phyloP scores from a whole-genome alignment of 2,329 filamentous ascomycete genomes.

The Penicillium janthinellum region DNA sequence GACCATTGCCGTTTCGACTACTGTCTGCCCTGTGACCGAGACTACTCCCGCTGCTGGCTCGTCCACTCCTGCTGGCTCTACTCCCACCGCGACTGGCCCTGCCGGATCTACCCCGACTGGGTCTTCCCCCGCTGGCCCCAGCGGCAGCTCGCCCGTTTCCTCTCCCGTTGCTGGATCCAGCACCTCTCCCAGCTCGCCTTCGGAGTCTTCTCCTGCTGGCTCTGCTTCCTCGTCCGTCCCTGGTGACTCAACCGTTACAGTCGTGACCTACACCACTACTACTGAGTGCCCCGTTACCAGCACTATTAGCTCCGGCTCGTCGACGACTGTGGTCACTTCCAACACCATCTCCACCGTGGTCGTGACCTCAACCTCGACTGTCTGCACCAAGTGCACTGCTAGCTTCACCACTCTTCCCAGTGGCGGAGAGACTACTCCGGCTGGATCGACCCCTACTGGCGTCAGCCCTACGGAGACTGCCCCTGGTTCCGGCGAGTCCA shows the following conservation, averaged over 20 bases:
- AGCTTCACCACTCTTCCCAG: constrained; percentile 5
- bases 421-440: constrained; percentile 10
- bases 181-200: neutral
- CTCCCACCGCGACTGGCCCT: neutral
- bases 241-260: constrained; percentile 26
- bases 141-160: constrained; percentile 6
- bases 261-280: constrained; percentile 34
- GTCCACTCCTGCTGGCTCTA: constrained; percentile 5
- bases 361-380: constrained; percentile 18
- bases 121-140: constrained; percentile 7
- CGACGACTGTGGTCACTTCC: constrained; percentile 55
- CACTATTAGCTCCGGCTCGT: constrained; percentile 47
- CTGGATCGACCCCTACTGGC: constrained; percentile 5
- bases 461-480: neutral
- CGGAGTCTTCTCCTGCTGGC: constrained; percentile 15
- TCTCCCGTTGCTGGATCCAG: neutral
- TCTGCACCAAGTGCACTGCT: constrained; percentile 16
- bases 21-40: constrained; percentile 56
- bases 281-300: constrained; percentile 38
- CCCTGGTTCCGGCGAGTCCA: neutral
- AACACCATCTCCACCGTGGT: constrained; percentile 59
- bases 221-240: constrained; percentile 16
- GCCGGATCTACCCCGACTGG: constrained; percentile 7
- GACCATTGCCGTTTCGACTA: constrained; percentile 61
- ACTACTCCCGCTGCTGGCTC: constrained; percentile 17